Conservation (phyloP, 192 early-diverging fungal species). For the Coemansia sp. region DNA sequence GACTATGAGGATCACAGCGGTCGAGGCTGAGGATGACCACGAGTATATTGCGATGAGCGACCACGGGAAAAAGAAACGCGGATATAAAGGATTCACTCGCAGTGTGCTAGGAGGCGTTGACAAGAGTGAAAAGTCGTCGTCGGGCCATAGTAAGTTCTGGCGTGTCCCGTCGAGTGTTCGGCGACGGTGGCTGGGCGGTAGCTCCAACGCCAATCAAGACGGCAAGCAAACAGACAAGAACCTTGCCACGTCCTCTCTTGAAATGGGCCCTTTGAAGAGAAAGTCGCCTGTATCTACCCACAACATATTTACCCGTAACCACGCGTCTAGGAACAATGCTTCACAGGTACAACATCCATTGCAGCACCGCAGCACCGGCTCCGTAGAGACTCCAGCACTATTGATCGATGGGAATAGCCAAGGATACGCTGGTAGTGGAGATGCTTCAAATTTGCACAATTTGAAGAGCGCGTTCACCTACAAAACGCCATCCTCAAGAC, state of each 20-base stretch:
- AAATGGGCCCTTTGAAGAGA: slow-evolving; percentile 9
- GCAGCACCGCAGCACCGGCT: slow-evolving; percentile 10
- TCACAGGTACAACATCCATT: background rate
- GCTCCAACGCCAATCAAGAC: slow-evolving; percentile 7
- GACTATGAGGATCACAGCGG: slow-evolving; percentile 50
- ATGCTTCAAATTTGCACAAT: background rate
- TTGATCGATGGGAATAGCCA: background rate
- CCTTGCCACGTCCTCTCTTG: slow-evolving; percentile 18
- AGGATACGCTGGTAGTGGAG: background rate
- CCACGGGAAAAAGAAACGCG: slow-evolving; percentile 36
- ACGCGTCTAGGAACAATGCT: background rate
- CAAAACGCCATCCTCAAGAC: slow-evolving; percentile 12
- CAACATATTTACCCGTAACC: slow-evolving; percentile 11
- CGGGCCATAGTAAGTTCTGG: slow-evolving; percentile 29
- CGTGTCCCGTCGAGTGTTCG: slow-evolving; percentile 44
- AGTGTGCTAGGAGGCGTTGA: slow-evolving; percentile 30
- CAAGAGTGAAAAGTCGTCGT: slow-evolving; percentile 14
- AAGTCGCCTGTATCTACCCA: slow-evolving; percentile 6
- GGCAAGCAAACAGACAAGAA: slow-evolving; percentile 4
- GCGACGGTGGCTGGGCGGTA: slow-evolving; percentile 45
- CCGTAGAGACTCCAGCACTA: background rate
- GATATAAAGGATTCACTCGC: slow-evolving; percentile 37
- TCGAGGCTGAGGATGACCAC: slow-evolving; percentile 52
- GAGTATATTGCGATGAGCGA: slow-evolving; percentile 38
- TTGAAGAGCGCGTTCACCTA: slow-evolving; percentile 1